phyloP scores from a whole-genome alignment of 2,329 filamentous ascomycete species.

The Fusarium paranaense region DNA sequence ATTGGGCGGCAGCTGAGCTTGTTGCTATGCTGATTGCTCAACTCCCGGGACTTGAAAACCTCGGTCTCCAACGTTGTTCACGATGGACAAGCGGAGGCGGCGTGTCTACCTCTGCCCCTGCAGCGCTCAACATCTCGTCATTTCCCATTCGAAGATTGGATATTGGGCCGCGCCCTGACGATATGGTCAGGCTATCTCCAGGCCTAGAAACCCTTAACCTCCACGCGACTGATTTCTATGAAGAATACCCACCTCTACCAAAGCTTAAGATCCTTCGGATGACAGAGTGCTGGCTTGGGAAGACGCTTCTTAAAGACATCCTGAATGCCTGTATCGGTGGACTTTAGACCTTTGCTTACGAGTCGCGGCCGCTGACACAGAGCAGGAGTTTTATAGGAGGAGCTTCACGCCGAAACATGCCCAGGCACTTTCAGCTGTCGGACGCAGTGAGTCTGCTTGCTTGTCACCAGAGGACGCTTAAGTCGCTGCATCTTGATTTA shows the following conservation, averaged over 20 bases:
- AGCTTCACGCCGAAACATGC: not conserved
- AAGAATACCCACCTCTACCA: not conserved
- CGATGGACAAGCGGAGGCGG: constrained; percentile 1
- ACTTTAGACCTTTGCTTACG: constrained; percentile 8
- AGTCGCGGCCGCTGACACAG: not conserved
- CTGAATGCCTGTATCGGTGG: not conserved
- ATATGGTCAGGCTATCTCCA: not conserved
- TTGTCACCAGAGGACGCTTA: not conserved
- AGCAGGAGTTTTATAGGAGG: not conserved
- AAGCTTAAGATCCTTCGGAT: constrained; percentile 3
- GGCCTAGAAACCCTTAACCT: constrained; percentile 9
- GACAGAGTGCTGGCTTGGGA: not conserved
- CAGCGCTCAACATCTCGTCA: not conserved
- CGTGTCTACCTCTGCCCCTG: not conserved
- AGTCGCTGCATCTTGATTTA: constrained; percentile 5
- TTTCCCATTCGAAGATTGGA: constrained; percentile 9
- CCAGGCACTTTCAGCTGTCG: constrained; percentile 8
- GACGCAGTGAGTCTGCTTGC: not conserved
- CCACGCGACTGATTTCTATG: not conserved
- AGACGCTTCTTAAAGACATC: not conserved
- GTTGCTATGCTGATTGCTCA: constrained; percentile 12
- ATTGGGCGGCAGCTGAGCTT: constrained; percentile 4
- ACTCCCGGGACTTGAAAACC: constrained; percentile 5
- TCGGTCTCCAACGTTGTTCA: not conserved
- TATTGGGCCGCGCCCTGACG: not conserved